Percentiles rank a stretch among this genome's conserved stretches.
These are phyloP conservation scores for Rhododendron griersonianum DNA, from an alignment of 148 eudicot species.

Conservation along the genomic window DNA sequence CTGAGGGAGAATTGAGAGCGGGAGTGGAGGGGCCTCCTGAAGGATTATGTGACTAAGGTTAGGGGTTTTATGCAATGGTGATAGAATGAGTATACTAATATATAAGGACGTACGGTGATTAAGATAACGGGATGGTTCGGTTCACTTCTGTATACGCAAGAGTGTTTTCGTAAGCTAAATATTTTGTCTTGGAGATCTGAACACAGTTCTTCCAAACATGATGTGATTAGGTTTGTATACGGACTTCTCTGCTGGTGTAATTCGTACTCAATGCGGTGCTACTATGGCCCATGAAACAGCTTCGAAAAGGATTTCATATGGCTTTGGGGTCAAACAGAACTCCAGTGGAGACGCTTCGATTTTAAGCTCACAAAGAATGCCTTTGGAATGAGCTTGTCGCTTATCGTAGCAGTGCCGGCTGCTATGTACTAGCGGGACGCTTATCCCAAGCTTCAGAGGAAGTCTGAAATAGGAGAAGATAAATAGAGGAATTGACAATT, in stretches of 20 bases:
- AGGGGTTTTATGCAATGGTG: neutral
- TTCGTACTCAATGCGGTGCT: neutral
- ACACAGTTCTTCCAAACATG: neutral
- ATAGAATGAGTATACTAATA: neutral
- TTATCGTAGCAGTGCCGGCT: neutral
- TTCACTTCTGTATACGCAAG: neutral
- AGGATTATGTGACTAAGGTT: neutral
- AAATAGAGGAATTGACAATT: neutral
- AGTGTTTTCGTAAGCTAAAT: neutral
- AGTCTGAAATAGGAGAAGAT: neutral
- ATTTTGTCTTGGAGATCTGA: neutral
- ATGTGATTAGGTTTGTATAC: neutral
- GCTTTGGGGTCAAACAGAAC: neutral
- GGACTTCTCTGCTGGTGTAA: neutral
- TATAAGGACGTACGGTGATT: neutral
- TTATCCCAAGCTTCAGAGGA: neutral
- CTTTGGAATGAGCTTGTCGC: neutral
- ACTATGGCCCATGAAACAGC: neutral
- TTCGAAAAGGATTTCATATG: no score
- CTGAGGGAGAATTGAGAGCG: neutral
- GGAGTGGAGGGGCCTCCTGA: neutral
- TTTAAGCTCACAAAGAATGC: neutral
- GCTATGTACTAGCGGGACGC: neutral
- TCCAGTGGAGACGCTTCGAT: neutral
- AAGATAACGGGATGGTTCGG: neutral